These are phyloP conservation scores for Pyropia haitanensis DNA, from an alignment of 23 red algal species.

Conservation along the genomic window DNA sequence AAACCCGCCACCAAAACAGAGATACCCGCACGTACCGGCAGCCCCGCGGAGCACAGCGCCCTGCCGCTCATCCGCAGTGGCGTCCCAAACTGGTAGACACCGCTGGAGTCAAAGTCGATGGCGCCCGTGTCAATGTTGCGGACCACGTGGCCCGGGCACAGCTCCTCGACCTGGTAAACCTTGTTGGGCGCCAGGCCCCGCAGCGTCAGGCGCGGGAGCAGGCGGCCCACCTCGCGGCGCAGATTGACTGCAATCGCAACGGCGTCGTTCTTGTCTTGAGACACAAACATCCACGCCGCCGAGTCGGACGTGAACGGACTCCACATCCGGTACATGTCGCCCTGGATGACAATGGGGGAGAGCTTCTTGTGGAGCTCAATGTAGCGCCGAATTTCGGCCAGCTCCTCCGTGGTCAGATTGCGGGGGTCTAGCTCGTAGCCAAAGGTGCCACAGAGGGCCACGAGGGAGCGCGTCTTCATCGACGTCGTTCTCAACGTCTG, in stretches of 20 bases:
- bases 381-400: constrained; percentile 63
- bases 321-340: constrained; percentile 90
- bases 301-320: constrained; percentile 73
- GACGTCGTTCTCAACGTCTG: constrained; percentile 79
- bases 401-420: constrained; percentile 49
- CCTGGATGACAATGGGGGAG: constrained; percentile 49
- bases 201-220: constrained; percentile 67
- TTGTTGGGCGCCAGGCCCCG: constrained; percentile 37
- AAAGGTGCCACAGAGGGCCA: constrained; percentile 93
- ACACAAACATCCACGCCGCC: constrained; percentile 92
- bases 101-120: constrained; percentile 41
- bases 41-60: constrained; percentile 53
- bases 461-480: constrained; percentile 87
- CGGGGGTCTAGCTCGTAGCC: constrained; percentile 95
- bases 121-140: constrained; percentile 84
- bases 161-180: constrained; percentile 71
- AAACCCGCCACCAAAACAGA: too few relatives aligned
- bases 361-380: constrained; percentile 63
- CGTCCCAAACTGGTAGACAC: constrained; percentile 84
- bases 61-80: constrained; percentile 24
- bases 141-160: constrained; percentile 66
- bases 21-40: constrained; percentile 18
- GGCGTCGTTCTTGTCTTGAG: constrained; percentile 42
- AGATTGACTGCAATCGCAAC: constrained; percentile 82
- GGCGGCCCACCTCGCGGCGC: constrained; percentile 70